phyloP scores from a whole-genome alignment of 2,329 filamentous ascomycete genomes.

The Sclerotinia minor region DNA sequence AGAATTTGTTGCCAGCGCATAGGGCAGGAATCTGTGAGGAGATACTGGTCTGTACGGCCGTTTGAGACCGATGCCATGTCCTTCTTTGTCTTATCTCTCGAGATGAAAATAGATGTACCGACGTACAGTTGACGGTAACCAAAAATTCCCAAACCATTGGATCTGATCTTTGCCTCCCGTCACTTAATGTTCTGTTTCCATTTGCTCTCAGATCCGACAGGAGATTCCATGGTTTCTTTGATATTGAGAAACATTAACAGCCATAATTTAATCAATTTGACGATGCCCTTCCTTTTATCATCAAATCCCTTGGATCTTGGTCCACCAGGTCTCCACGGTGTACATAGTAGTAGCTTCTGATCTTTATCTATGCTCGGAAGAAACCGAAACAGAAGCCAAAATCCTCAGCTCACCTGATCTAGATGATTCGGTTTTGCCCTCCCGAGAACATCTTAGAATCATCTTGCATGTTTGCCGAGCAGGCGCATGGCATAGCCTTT shows the following conservation, averaged over 20 bases:
- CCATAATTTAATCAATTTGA: background rate
- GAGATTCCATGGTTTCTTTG: background rate
- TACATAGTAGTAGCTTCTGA: no score
- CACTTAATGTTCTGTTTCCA: background rate
- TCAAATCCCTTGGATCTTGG: background rate
- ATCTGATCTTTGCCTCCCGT: background rate
- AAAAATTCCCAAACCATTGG: background rate
- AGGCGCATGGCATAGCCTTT: background rate
- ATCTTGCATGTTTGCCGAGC: slow-evolving; percentile 17
- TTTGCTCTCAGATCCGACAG: background rate
- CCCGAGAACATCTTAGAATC: slow-evolving; percentile 21
- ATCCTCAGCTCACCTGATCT: slow-evolving; percentile 8
- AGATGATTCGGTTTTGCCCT: slow-evolving; percentile 10
- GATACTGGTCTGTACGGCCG: background rate
- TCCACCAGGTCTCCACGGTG: background rate
- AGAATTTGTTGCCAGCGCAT: slow-evolving; percentile 20
- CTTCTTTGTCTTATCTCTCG: background rate
- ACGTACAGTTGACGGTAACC: background rate
- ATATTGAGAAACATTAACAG: background rate
- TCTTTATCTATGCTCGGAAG: slow-evolving; percentile 1
- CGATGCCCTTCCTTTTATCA: background rate
- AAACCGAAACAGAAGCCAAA: background rate
- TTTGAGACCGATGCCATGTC: slow-evolving; percentile 10
- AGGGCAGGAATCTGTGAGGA: slow-evolving; percentile 8
- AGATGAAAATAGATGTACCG: background rate